Evolutionary conservation across 805 yeast genomes (phyloP), one percentile per base, ranked within the genome.

Genomic region (Debaryomyces hansenii): DNA sequence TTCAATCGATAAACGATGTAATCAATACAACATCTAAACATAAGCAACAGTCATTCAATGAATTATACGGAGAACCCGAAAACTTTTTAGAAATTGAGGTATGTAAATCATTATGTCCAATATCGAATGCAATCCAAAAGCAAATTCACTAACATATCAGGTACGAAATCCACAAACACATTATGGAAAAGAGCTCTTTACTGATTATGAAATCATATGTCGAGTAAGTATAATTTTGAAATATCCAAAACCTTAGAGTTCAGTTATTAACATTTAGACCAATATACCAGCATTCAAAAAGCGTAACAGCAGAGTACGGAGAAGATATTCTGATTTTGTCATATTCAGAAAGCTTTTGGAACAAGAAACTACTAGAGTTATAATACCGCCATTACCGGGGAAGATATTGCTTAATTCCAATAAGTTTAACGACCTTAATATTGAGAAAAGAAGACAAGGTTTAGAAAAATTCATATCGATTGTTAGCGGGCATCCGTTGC

Each of bases 71-170:
- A 0, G 96, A 87, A 57, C 98, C 97, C 0, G 98, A 94, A 65
- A 89, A 90, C 67, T 89, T 90, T 59, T 76, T 92, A 35, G 99
- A 92, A 67, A 83, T 94, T 31, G 97, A 91, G 64, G 96, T 90
- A 48, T 49, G 73, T 45, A 18, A 10, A 6, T n/a, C 16, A 3
- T 28, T 31, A 31, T 5, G 6, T 14, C 37, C 5, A 24, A 29
- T 20, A 24, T 24, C 7, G 37, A 14, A 16, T 32, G 2, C 12
- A 11, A 36, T n/a, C 15, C 14, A 10, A 15, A 24, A 5, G 18
- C 12, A 11, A 29, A 40, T 15, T 42, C 18, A 54, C 68, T 62
- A 62, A 61, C 66, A 18, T 7, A 16, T 32, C 44, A 73, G 78
- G 79, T 78, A 41, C 72, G 79, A 21, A 84, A 84, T 61, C 95